Evolutionary conservation across 2,329 filamentous ascomycete species (phyloP).

Genomic region (Botrytis elliptica): DNA sequence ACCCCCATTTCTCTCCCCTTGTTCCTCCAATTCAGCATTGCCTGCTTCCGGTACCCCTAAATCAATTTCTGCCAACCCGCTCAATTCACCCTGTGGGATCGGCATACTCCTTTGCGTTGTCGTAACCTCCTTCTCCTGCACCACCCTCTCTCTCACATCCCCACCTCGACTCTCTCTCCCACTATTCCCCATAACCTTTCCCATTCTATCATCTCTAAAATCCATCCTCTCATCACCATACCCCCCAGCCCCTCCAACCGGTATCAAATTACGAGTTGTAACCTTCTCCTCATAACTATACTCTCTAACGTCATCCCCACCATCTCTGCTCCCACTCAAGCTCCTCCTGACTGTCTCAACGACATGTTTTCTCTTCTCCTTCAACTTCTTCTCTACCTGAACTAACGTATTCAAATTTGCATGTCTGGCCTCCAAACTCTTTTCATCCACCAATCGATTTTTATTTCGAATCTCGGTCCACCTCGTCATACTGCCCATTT

Average conservation of each 20-base stretch:
- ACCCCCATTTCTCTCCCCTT: background rate
- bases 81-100: slow-evolving; percentile 27
- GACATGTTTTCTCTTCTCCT: slow-evolving; percentile 31
- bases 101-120: slow-evolving; percentile 22
- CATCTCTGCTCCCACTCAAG: slow-evolving; percentile 27
- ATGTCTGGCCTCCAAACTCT: slow-evolving; percentile 37
- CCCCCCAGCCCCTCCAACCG: slow-evolving; percentile 24
- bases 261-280: slow-evolving; percentile 23
- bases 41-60: slow-evolving; percentile 25
- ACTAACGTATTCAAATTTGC: slow-evolving; percentile 35
- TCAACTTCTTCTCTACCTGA: slow-evolving; percentile 29
- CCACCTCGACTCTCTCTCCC: background rate
- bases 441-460: slow-evolving; percentile 55
- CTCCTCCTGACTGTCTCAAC: slow-evolving; percentile 27
- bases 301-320: slow-evolving; percentile 24
- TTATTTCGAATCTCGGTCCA: slow-evolving; percentile 70
- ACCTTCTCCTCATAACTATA: slow-evolving; percentile 24
- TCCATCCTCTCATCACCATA: slow-evolving; percentile 21
- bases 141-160: background rate
- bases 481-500: slow-evolving; percentile 64
- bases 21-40: slow-evolving; percentile 14
- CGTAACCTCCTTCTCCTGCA: background rate
- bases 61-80: slow-evolving; percentile 30
- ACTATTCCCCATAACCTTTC: background rate
- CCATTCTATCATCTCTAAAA: slow-evolving; percentile 2